These are phyloP conservation scores for Leccinum insigne DNA, from an alignment of 1,284 basidiomycete species.

Conservation along the genomic window DNA sequence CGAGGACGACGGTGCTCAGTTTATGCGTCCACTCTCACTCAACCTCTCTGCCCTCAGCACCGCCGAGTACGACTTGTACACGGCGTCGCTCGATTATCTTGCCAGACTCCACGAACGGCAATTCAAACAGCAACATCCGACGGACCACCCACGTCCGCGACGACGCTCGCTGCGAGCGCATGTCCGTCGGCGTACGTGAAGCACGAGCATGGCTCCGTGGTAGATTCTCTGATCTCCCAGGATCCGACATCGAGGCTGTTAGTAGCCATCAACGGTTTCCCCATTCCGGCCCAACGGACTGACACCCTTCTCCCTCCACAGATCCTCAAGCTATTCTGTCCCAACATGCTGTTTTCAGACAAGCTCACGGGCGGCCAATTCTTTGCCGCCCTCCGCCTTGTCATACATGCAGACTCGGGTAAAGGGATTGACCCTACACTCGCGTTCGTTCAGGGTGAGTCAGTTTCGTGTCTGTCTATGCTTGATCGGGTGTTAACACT, in stretches of 20 bases:
- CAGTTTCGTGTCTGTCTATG: no score
- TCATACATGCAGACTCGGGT: slow-evolving; percentile 63
- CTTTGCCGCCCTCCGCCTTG: slow-evolving; percentile 67
- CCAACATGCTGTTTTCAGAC: slow-evolving; percentile 50
- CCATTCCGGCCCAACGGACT: background rate
- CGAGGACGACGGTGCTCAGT: slow-evolving; percentile 5
- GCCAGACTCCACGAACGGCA: slow-evolving; percentile 35
- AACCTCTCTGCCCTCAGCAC: slow-evolving; percentile 75
- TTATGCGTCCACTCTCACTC: slow-evolving; percentile 58
- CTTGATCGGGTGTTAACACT: no score
- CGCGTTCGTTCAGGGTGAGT: slow-evolving; percentile 71
- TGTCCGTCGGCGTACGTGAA: slow-evolving; percentile 58
- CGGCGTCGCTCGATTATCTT: slow-evolving; percentile 57
- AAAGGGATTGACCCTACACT: slow-evolving; percentile 58
- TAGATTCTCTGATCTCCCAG: slow-evolving; percentile 54
- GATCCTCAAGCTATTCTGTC: slow-evolving; percentile 66
- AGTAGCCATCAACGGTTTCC: slow-evolving; percentile 2
- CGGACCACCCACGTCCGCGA: slow-evolving; percentile 24
- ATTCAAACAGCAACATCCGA: background rate
- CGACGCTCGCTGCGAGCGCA: slow-evolving; percentile 52
- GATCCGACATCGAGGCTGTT: slow-evolving; percentile 58
- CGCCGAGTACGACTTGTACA: slow-evolving; percentile 66
- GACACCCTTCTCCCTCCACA: slow-evolving; percentile 28
- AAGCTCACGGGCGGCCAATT: slow-evolving; percentile 65
- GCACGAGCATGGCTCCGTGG: slow-evolving; percentile 74